Conservation (phyloP, 805 yeast genomes). For the Wickerhamomyces chambardii region DNA sequence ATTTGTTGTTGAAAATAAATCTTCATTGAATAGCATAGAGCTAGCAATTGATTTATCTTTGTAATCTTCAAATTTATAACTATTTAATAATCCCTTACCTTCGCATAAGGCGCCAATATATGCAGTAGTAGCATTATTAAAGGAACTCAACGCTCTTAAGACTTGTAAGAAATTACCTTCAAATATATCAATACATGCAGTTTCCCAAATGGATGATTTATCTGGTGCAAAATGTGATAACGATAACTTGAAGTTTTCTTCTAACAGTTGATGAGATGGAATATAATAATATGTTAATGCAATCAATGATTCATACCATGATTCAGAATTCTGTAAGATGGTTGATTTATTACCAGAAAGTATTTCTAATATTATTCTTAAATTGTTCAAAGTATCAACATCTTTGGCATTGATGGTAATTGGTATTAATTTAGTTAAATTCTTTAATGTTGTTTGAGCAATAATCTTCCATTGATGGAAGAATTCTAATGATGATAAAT, state of each 20-base stretch:
- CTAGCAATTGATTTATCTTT: constrained; percentile 1
- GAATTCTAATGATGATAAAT: constrained; percentile 15
- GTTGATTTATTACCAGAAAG: constrained; percentile 30
- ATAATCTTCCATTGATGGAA: constrained; percentile 29
- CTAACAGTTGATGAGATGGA: constrained; percentile 35
- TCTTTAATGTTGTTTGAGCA: constrained; percentile 14
- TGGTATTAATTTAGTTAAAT: constrained; percentile 8
- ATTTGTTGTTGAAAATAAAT: constrained; percentile 22
- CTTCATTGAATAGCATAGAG: constrained; percentile 11
- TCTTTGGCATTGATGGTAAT: background rate
- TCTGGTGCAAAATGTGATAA: constrained; percentile 25
- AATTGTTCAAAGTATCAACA: no score
- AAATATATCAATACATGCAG: constrained; percentile 45
- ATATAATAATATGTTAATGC: constrained; percentile 52
- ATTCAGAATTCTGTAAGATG: constrained; percentile 39
- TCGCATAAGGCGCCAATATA: constrained; percentile 54
- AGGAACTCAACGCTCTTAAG: constrained; percentile 46
- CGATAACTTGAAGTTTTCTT: constrained; percentile 31
- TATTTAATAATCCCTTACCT: constrained; percentile 48
- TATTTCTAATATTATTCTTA: constrained; percentile 22
- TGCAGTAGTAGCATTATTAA: constrained; percentile 58
- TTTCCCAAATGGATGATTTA: constrained; percentile 38
- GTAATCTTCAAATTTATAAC: constrained; percentile 21
- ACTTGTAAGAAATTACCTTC: constrained; percentile 48
- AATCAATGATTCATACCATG: constrained; percentile 63